A percentile compares a stretch with the other conserved stretches of the same genome.
Evolutionary conservation across 1,284 basidiomycete genomes (phyloP).

Genomic region (Sanghuangporus baumii): DNA sequence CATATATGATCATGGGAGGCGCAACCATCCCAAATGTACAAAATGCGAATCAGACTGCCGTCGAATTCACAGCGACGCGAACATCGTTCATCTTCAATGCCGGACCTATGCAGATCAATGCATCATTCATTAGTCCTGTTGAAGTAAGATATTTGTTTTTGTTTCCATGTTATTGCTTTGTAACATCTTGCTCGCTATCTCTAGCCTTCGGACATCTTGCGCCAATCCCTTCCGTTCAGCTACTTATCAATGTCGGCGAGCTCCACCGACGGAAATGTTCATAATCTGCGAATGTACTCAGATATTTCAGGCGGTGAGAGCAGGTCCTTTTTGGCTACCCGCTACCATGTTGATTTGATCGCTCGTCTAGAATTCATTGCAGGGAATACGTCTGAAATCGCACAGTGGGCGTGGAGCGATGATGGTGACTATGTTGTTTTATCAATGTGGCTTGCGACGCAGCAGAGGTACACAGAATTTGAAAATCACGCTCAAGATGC

Average conservation of each 20-base stretch:
- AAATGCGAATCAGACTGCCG: not conserved
- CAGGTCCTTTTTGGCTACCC: conserved; percentile 25
- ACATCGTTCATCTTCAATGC: conserved; percentile 31
- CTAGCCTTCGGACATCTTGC: conserved; percentile 22
- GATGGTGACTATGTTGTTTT: conserved; percentile 26
- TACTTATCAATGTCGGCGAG: conserved; percentile 22
- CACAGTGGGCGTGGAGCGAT: conserved; percentile 27
- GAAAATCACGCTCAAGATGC: conserved; percentile 28
- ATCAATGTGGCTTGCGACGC: conserved; percentile 30
- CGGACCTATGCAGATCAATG: conserved; percentile 33
- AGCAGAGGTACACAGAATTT: conserved; percentile 30
- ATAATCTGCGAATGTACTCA: conserved; percentile 22
- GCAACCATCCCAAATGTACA: conserved; percentile 14
- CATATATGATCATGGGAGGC: conserved; percentile 20
- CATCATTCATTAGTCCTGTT: conserved; percentile 36
- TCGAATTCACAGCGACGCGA: conserved; percentile 32
- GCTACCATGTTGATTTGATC: not conserved
- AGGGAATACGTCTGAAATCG: conserved; percentile 25
- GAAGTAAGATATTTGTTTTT: conserved; percentile 26
- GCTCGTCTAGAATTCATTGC: conserved; percentile 31
- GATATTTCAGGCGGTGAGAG: conserved; percentile 14
- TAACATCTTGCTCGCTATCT: not conserved
- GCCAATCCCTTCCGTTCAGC: conserved; percentile 31
- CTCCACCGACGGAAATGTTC: conserved; percentile 21
- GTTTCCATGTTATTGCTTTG: not conserved